A percentile compares a stretch with the other conserved stretches of the same genome.
Conservation (phyloP, 1,284 basidiomycete genomes). For the Mycena citricolor region DNA sequence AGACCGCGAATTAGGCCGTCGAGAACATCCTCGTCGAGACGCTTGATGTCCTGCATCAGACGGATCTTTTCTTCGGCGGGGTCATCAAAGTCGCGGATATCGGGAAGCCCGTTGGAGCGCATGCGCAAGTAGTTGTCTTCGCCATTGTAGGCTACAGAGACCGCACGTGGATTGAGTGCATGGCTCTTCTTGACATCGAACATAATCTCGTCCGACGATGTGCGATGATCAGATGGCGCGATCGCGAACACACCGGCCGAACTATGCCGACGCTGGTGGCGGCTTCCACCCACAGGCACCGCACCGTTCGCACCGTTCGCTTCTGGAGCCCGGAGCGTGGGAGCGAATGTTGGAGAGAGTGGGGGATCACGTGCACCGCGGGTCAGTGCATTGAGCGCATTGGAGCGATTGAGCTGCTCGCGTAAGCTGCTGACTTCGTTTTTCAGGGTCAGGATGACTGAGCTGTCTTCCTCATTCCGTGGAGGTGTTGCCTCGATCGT, state of each 20-base stretch:
- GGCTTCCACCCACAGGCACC: slow-evolving; percentile 33
- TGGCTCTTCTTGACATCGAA: slow-evolving; percentile 74
- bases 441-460: slow-evolving; percentile 86
- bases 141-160: slow-evolving; percentile 88
- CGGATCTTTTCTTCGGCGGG: slow-evolving; percentile 94
- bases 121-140: slow-evolving; percentile 72
- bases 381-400: slow-evolving; percentile 84
- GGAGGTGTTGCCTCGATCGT: slow-evolving; percentile 58
- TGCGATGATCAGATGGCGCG: slow-evolving; percentile 58
- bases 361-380: slow-evolving; percentile 73
- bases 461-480: slow-evolving; percentile 76
- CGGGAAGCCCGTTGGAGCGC: slow-evolving; percentile 71
- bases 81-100: slow-evolving; percentile 78
- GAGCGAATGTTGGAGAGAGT: slow-evolving; percentile 79
- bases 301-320: slow-evolving; percentile 12
- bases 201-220: slow-evolving; percentile 80
- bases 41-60: slow-evolving; percentile 89
- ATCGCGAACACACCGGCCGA: slow-evolving; percentile 78
- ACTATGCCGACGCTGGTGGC: slow-evolving; percentile 82
- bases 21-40: slow-evolving; percentile 92
- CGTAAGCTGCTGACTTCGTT: slow-evolving; percentile 89
- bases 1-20: slow-evolving; percentile 88
- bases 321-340: slow-evolving; percentile 53
- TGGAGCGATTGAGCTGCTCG: slow-evolving; percentile 94
- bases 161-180: slow-evolving; percentile 80